These are phyloP conservation scores for Leccinum olivaceopallidum DNA, from an alignment of 768 basidiomycete genomes.

Conservation along the genomic window DNA sequence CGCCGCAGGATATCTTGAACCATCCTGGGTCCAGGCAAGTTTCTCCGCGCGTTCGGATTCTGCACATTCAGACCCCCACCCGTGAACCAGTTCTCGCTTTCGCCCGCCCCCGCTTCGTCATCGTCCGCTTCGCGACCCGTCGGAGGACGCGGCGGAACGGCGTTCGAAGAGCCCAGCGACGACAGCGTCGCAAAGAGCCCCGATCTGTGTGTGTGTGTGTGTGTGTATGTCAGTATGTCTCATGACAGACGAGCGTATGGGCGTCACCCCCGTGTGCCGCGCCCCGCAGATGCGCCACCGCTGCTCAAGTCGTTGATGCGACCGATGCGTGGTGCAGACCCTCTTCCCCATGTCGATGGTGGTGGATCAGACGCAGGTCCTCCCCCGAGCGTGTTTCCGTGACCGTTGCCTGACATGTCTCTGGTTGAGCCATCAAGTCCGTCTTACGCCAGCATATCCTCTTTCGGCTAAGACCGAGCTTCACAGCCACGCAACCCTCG, in stretches of 20 bases:
- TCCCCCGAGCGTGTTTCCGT: constrained; percentile 52
- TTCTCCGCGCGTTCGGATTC: constrained; percentile 63
- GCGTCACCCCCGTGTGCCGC: constrained; percentile 17
- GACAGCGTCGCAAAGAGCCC: constrained; percentile 39
- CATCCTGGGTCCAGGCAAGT: constrained; percentile 54
- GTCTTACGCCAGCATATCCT: neutral
- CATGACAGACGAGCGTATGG: neutral
- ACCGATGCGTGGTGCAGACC: constrained; percentile 45
- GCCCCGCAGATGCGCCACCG: constrained; percentile 21
- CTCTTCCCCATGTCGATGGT: constrained; percentile 47
- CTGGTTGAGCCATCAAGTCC: neutral
- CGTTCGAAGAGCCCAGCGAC: constrained; percentile 27
- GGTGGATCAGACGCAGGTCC: constrained; percentile 44
- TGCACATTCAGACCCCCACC: constrained; percentile 94
- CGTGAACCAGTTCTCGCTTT: constrained; percentile 78
- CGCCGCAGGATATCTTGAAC: constrained; percentile 75
- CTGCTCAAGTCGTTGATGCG: constrained; percentile 52
- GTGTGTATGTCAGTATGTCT: constrained; percentile 1
- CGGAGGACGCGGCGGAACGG: constrained; percentile 17
- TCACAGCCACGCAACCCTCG: no score
- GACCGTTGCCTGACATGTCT: constrained; percentile 41
- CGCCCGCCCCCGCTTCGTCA: constrained; percentile 38
- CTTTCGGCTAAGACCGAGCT: neutral
- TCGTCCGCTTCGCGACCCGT: constrained; percentile 46
- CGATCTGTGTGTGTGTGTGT: constrained; percentile 14